These are phyloP conservation scores for Colletotrichum sp. DNA, from an alignment of 2,329 filamentous ascomycete species.

Conservation along the genomic window DNA sequence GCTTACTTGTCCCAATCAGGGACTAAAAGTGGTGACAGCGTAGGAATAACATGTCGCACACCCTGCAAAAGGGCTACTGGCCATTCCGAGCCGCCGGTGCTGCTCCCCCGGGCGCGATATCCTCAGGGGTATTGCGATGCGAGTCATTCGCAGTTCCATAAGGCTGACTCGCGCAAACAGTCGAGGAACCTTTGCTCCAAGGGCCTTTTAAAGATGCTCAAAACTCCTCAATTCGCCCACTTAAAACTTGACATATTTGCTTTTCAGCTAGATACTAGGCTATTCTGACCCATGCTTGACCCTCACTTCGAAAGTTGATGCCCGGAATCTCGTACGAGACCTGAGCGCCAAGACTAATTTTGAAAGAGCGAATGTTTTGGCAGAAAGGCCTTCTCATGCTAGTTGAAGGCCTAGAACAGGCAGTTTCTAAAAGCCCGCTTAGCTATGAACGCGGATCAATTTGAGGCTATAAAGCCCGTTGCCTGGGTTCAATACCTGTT, in stretches of 20 bases:
- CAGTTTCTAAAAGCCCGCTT: not conserved
- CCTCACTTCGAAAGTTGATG: not conserved
- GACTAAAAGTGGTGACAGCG: not conserved
- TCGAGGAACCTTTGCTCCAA: not conserved
- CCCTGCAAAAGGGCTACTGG: not conserved
- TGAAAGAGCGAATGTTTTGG: not conserved
- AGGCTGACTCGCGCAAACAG: constrained; percentile 1
- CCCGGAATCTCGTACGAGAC: not conserved
- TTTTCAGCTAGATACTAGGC: not conserved
- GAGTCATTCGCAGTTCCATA: constrained; percentile 8
- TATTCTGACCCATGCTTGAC: not conserved
- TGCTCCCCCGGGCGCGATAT: not conserved
- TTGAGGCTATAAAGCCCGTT: not conserved
- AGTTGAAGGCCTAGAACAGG: not conserved
- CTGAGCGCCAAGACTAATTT: not conserved
- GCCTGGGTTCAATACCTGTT: accelerated
- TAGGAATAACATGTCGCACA: not conserved
- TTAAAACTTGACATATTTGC: not conserved
- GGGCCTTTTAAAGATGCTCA: not conserved
- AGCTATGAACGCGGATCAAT: not conserved
- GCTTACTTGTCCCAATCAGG: not conserved
- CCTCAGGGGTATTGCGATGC: not conserved
- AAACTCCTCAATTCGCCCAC: not conserved
- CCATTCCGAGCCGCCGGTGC: not conserved
- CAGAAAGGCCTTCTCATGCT: not conserved